These are phyloP conservation scores for Parsonsia alboflavescens DNA, from an alignment of 257 asterid species.

Conservation along the genomic window DNA sequence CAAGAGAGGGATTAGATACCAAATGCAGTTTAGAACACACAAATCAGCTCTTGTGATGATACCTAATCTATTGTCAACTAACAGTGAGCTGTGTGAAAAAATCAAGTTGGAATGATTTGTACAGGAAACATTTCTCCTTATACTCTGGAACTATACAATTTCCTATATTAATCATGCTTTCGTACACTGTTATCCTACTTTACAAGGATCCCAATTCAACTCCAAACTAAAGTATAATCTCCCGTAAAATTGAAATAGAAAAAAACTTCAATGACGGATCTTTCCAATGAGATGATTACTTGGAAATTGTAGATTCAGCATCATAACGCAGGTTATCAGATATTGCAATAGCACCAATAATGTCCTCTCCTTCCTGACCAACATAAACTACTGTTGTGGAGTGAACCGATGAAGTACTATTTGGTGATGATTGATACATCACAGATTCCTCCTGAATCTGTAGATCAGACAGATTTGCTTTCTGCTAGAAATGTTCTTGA, in stretches of 20 bases:
- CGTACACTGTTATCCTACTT: background rate
- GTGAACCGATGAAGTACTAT: slow-evolving; percentile 57
- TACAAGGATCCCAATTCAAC: background rate
- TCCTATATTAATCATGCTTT: background rate
- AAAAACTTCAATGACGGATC: background rate
- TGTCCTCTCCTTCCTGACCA: slow-evolving; percentile 92
- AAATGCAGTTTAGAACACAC: too few species aligned
- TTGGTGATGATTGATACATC: slow-evolving; percentile 41
- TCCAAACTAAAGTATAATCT: background rate
- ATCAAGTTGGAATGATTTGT: too few species aligned
- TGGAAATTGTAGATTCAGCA: slow-evolving; percentile 65
- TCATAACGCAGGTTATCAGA: slow-evolving; percentile 76
- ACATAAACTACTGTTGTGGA: slow-evolving; percentile 82
- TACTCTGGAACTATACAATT: too few species aligned
- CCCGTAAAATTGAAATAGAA: background rate
- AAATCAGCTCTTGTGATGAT: too few species aligned
- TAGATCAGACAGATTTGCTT: slow-evolving; percentile 42
- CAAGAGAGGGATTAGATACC: too few species aligned
- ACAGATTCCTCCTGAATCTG: slow-evolving; percentile 63
- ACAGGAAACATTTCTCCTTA: too few species aligned
- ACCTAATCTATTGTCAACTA: too few species aligned
- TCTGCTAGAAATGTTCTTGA: slow-evolving; percentile 68
- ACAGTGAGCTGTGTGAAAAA: too few species aligned
- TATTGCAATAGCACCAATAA: slow-evolving; percentile 85
- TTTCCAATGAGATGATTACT: slow-evolving; percentile 32